Evolutionary conservation across 441 rosid species (phyloP).

Genomic region (Raphanus hybrid): DNA sequence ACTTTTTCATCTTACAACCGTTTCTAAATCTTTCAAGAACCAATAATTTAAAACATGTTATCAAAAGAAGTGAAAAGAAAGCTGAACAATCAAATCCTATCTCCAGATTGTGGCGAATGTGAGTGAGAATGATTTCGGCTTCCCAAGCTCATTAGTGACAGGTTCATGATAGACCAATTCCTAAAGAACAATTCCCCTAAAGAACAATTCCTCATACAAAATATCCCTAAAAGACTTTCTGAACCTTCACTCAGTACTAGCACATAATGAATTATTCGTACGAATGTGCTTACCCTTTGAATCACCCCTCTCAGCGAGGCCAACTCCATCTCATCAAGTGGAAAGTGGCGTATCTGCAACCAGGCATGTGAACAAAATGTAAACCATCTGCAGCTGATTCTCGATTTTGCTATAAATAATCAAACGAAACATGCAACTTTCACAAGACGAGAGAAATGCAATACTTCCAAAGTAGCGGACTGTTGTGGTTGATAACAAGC

Average conservation of each 20-base stretch:
- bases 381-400: constrained; percentile 15
- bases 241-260: constrained; percentile 21
- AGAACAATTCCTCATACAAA: too few species aligned
- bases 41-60: constrained; percentile 7
- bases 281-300: constrained; percentile 69
- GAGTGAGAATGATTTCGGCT: background rate
- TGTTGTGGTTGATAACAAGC: constrained; percentile 77
- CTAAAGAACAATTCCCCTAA: too few species aligned
- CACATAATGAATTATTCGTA: constrained; percentile 14
- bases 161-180: background rate
- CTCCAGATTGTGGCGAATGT: too few species aligned
- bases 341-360: constrained; percentile 84
- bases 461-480: constrained; percentile 94
- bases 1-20: background rate
- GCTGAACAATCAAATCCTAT: background rate
- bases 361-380: constrained; percentile 31
- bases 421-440: constrained; percentile 17
- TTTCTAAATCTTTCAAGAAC: background rate
- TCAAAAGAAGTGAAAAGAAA: constrained; percentile 6
- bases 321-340: constrained; percentile 97
- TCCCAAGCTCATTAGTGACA: background rate
- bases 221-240: constrained; percentile 9
- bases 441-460: constrained; percentile 29
- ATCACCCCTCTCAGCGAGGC: constrained; percentile 94
- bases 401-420: constrained; percentile 11